Evolutionary conservation across 2,329 filamentous ascomycete genomes (phyloP).

Genomic region (Phialemoniopsis sp.): DNA sequence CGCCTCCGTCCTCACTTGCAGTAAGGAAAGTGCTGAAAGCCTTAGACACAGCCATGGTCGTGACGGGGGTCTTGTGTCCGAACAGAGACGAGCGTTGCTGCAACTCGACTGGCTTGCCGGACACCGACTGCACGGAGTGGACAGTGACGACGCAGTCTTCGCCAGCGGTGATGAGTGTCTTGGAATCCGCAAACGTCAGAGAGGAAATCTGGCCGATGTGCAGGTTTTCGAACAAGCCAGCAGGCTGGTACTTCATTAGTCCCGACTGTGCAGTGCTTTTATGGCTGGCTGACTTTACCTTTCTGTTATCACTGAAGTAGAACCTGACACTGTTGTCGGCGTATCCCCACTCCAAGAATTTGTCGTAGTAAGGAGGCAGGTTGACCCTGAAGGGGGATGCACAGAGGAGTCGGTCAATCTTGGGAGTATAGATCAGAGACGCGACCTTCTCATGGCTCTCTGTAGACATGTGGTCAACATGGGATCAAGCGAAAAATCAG

Average conservation of each 20-base stretch:
- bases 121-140: slow-evolving; percentile 64
- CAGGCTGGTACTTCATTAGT: slow-evolving; percentile 41
- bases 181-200: slow-evolving; percentile 81
- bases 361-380: slow-evolving; percentile 80
- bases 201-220: slow-evolving; percentile 87
- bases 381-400: slow-evolving; percentile 82
- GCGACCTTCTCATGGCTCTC: slow-evolving; percentile 75
- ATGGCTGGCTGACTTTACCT: slow-evolving; percentile 35
- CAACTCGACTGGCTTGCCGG: slow-evolving; percentile 71
- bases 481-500: neutral
- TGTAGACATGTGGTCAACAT: slow-evolving; percentile 12
- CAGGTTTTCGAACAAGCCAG: slow-evolving; percentile 89
- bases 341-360: slow-evolving; percentile 94
- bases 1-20: slow-evolving; percentile 68
- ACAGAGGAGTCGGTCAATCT: slow-evolving; percentile 78
- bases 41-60: slow-evolving; percentile 76
- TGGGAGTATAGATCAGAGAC: slow-evolving; percentile 72
- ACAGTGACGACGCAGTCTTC: slow-evolving; percentile 89
- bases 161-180: slow-evolving; percentile 86
- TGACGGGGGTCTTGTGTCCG: slow-evolving; percentile 83
- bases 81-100: slow-evolving; percentile 77
- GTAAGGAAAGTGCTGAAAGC: slow-evolving; percentile 87
- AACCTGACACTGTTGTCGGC: slow-evolving; percentile 91
- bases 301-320: slow-evolving; percentile 78
- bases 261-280: neutral